Evolutionary conservation across 805 yeast genomes (phyloP).

Genomic region (Hanseniaspora vineae): DNA sequence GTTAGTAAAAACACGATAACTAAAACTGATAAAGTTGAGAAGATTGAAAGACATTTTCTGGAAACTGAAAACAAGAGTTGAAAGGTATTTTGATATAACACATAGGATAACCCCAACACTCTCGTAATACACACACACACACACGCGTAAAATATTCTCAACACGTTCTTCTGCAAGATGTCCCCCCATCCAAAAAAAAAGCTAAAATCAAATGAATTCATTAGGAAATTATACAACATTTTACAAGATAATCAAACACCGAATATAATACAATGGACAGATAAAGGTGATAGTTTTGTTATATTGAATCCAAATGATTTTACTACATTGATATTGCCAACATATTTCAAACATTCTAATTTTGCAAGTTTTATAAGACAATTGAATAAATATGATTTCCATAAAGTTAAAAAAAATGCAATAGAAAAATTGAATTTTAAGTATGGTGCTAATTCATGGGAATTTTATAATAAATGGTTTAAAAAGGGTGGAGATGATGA

Average conservation of each 20-base stretch:
- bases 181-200: background rate
- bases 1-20: too few species aligned
- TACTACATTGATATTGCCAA: conserved; percentile 77
- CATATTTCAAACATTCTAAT: conserved; percentile 88
- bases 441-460: conserved; percentile 81
- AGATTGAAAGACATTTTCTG: too few species aligned
- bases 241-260: conserved; percentile 68
- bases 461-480: conserved; percentile 86
- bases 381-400: conserved; percentile 92
- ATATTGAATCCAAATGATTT: conserved; percentile 84
- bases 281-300: conserved; percentile 73
- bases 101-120: too few species aligned
- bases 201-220: conserved; percentile 53
- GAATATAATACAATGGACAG: conserved; percentile 71
- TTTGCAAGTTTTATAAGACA: conserved; percentile 93
- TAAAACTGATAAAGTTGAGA: too few species aligned
- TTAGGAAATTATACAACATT: conserved; percentile 70
- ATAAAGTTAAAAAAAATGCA: conserved; percentile 69
- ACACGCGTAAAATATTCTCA: too few species aligned
- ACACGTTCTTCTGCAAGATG: too few species aligned
- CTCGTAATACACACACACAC: too few species aligned
- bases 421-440: conserved; percentile 44
- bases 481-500: conserved; percentile 62
- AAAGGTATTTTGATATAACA: too few species aligned
- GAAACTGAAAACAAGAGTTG: too few species aligned